phyloP scores from a whole-genome alignment of 768 basidiomycete genomes.

The Rhizopogon vinicolor region DNA sequence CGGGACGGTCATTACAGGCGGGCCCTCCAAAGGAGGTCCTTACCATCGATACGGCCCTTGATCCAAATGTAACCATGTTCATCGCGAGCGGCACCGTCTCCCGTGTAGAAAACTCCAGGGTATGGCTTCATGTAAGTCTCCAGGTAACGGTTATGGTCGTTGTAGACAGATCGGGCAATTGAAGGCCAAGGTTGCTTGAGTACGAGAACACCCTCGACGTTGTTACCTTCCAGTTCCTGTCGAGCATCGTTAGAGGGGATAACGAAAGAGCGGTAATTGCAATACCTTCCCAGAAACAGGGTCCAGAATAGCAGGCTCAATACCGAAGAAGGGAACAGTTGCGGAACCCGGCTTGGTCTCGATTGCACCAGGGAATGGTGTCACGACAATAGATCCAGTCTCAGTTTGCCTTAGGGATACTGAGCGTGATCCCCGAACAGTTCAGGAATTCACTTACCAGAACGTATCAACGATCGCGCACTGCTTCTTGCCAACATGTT shows the following conservation, averaged over 20 bases:
- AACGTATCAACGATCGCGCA: conserved; percentile 95
- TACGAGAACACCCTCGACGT: conserved; percentile 87
- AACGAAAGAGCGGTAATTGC: background rate
- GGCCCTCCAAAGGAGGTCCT: conserved; percentile 18
- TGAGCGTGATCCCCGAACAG: background rate
- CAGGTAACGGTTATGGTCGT: conserved; percentile 84
- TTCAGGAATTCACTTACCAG: conserved; percentile 43
- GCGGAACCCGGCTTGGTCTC: conserved; percentile 95
- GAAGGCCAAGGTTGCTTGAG: conserved; percentile 91
- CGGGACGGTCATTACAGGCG: background rate
- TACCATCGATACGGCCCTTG: conserved; percentile 93
- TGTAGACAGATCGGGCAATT: conserved; percentile 88
- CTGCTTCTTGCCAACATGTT: conserved; percentile 82
- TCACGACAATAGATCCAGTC: conserved; percentile 93
- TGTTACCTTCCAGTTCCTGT: conserved; percentile 68
- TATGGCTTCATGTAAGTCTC: conserved; percentile 84
- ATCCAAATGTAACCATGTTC: conserved; percentile 99
- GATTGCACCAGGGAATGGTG: conserved; percentile 94
- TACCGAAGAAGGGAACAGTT: conserved; percentile 97
- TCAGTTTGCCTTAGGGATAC: conserved; percentile 77
- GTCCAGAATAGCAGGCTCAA: conserved; percentile 85
- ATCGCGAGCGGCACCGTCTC: conserved; percentile 93
- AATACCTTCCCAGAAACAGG: conserved; percentile 66
- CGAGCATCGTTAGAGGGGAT: background rate
- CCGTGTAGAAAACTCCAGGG: conserved; percentile 93